Conservation (phyloP, 352 stramenopile genomes). For the Pythium sukuiense region DNA sequence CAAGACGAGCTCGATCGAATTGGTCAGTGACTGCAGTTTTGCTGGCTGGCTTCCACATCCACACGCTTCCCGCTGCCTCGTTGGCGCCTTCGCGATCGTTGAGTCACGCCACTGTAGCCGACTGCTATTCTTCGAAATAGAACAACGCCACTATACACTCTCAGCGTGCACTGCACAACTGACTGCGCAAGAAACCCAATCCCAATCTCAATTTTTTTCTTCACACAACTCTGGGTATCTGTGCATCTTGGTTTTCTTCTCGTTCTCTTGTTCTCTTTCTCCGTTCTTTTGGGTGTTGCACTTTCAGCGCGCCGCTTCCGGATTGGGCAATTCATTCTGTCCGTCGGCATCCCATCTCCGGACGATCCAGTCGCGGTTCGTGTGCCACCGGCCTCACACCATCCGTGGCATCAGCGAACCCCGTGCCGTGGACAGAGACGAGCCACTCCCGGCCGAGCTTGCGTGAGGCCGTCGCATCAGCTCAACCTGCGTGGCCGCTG, state of each 20-base stretch:
- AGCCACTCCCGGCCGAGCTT: neutral
- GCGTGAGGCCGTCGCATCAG: conserved; percentile 5
- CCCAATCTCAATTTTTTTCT: neutral
- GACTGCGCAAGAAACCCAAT: neutral
- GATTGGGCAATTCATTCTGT: neutral
- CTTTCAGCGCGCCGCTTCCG: neutral
- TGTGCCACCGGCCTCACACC: neutral
- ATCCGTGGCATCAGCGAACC: conserved; percentile 9
- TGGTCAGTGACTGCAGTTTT: neutral
- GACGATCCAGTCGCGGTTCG: neutral
- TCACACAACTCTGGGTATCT: too few species aligned
- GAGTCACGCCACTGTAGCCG: neutral
- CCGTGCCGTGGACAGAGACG: neutral
- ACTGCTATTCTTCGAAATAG: conserved; percentile 2
- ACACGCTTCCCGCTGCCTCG: neutral
- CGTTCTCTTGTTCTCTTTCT: neutral
- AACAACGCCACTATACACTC: neutral
- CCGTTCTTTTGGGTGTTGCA: conserved; percentile 2
- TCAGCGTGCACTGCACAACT: neutral
- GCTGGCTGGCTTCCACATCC: neutral
- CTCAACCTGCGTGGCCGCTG: neutral
- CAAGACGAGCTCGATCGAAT: neutral
- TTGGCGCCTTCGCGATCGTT: neutral
- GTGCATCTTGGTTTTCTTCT: too few species aligned
- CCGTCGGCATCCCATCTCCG: neutral